Conservation (phyloP, 2,329 filamentous ascomycete genomes). For the Fusarium veterinarium region DNA sequence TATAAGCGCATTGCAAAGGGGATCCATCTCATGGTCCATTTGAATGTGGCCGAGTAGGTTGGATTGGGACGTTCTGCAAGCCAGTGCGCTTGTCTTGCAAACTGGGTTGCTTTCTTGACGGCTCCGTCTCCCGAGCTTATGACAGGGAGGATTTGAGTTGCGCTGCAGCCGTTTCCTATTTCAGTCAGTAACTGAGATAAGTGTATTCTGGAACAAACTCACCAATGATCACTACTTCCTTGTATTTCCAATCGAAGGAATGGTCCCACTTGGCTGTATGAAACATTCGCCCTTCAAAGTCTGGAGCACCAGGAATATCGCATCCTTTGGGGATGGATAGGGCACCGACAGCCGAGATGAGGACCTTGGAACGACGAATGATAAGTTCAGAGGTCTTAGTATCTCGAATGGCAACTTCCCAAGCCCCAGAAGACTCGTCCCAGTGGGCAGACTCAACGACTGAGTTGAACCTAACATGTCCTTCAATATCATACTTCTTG, state of each 20-base stretch:
- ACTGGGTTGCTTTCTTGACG: constrained; percentile 57
- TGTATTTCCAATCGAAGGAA: constrained; percentile 40
- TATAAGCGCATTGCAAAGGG: constrained; percentile 38
- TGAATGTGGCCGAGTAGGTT: constrained; percentile 39
- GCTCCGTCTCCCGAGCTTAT: constrained; percentile 37
- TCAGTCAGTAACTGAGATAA: fast-evolving
- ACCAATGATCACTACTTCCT: constrained; percentile 42
- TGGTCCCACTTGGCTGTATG: constrained; percentile 46
- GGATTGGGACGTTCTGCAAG: constrained; percentile 46
- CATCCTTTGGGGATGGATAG: constrained; percentile 39
- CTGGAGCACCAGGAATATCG: constrained; percentile 31
- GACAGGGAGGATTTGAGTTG: constrained; percentile 42
- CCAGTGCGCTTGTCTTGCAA: constrained; percentile 63
- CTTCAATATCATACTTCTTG: constrained; percentile 30
- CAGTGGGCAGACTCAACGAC: constrained; percentile 40
- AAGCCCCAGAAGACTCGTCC: constrained; percentile 33
- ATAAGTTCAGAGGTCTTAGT: not conserved
- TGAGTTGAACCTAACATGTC: constrained; percentile 32
- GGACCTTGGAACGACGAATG: constrained; percentile 20
- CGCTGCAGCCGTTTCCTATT: constrained; percentile 45
- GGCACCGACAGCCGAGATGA: constrained; percentile 44
- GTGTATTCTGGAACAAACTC: fast-evolving
- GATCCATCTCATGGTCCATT: constrained; percentile 40
- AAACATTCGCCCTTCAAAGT: constrained; percentile 39
- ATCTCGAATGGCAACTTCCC: constrained; percentile 35